A percentile compares a stretch with the other conserved stretches of the same genome.
Evolutionary conservation across 768 basidiomycete species (phyloP).

Genomic region (Collybia mongolica): DNA sequence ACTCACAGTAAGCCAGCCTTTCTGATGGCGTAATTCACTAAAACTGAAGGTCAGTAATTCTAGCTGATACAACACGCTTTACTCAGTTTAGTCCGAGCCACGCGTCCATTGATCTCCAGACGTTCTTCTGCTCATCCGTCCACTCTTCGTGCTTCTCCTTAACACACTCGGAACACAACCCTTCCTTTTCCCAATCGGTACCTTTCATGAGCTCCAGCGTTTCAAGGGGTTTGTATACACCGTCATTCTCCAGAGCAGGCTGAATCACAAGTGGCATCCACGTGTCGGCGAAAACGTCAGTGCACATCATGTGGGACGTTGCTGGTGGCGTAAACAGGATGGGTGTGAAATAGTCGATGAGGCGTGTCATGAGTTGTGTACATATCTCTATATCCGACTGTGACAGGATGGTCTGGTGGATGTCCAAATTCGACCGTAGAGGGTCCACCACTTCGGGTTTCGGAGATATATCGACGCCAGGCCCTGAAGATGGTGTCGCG

Average conservation of each 20-base stretch:
- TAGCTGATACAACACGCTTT: too few relatives aligned
- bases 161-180: slow-evolving; percentile 46
- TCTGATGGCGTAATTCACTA: too few relatives aligned
- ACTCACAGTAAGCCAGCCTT: too few relatives aligned
- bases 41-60: too few relatives aligned
- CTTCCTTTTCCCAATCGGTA: slow-evolving; percentile 57
- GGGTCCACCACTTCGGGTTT: too few relatives aligned
- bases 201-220: slow-evolving; percentile 60
- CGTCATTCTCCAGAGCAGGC: slow-evolving; percentile 61
- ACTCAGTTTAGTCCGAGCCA: slow-evolving; percentile 41
- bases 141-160: slow-evolving; percentile 64
- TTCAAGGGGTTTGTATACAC: slow-evolving; percentile 72
- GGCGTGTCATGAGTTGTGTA: slow-evolving; percentile 43
- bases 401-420: too few relatives aligned
- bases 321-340: slow-evolving; percentile 69
- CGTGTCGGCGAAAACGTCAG: slow-evolving; percentile 64
- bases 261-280: slow-evolving; percentile 75
- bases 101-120: slow-evolving; percentile 61
- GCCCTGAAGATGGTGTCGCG: too few relatives aligned
- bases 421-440: too few relatives aligned
- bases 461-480: too few relatives aligned
- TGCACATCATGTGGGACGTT: slow-evolving; percentile 73
- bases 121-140: slow-evolving; percentile 52
- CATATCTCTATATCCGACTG: too few relatives aligned
- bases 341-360: slow-evolving; percentile 72